Evolutionary conservation across 179 eudicot species (phyloP), one percentile per base, ranked within the genome.

Genomic region (Patellifolia procumbens): DNA sequence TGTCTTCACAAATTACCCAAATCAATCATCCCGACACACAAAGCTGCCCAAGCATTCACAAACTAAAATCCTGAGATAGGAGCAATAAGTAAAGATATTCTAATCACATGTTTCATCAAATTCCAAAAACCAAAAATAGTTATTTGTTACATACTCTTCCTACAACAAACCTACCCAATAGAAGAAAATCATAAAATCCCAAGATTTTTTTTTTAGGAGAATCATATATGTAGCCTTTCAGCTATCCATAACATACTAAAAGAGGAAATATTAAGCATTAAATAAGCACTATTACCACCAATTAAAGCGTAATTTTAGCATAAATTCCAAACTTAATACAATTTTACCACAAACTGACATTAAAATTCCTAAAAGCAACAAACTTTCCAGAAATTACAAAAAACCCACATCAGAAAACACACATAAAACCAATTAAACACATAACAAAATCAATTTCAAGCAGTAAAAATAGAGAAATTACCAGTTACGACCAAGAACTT

Each of bases 401-500:
- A 34, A 68, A n/a, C 76, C 64, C 64, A 72, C 65, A 72, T 48
- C 59, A 66, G 0, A 58, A 64, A 51, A 60, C 20, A 52, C 24
- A 26, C 42, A 78, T 20, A 71, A 42, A 19, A 9, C 49, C 34
- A 48, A 34, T n/a, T 35, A 19, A 32, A 8, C 19, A 10, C 12
- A 31, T 20, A 35, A 2, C 17, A 43, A 51, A 37, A 19, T 24
- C 5, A 19, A 11, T 5, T n/a, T n/a, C n/a, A 5, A 8, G 24
- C 10, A 1, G 56, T 7, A 22, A 11, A 46, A 3, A 62, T 20
- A 67, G 45, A 45, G 32, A 55, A 63, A 68, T 45, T 74, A 93
- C 98, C 98, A 91, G 59, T 93, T 93, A 13, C 94, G 89, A 31
- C 98, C 98, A 37, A 93, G 97, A 51, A 93, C 92, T 67, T 93